Evolutionary conservation across 2,329 filamentous ascomycete species (phyloP).

Genomic region (Fusarium incarnatum): DNA sequence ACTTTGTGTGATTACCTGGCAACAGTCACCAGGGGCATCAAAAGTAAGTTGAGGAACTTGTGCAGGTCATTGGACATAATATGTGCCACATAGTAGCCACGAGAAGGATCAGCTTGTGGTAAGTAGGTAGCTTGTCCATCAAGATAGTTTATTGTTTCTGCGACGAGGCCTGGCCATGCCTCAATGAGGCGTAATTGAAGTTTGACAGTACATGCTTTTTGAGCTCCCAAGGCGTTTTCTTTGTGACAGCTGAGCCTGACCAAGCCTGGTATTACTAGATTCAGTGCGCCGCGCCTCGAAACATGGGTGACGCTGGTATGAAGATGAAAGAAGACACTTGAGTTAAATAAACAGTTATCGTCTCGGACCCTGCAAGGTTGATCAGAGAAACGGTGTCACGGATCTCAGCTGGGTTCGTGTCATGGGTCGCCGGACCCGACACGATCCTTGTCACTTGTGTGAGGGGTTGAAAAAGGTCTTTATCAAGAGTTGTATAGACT

Average conservation of each 20-base stretch:
- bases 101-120: background rate
- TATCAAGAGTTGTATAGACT: background rate
- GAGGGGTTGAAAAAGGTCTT: constrained; percentile 4
- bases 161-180: background rate
- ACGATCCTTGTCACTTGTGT: constrained; percentile 26
- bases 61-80: background rate
- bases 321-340: constrained; percentile 7
- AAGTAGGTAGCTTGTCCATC: background rate
- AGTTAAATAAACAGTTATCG: constrained; percentile 12
- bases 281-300: background rate
- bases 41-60: background rate
- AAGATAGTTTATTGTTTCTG: background rate
- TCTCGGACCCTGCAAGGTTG: constrained; percentile 12
- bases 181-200: background rate
- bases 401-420: constrained; percentile 42
- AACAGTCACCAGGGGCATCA: background rate
- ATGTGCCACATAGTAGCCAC: background rate
- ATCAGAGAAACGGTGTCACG: constrained; percentile 33
- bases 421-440: constrained; percentile 26
- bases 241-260: background rate
- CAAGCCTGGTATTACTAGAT: background rate
- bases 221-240: background rate
- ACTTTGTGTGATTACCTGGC: background rate
- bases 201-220: background rate
- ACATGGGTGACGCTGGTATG: background rate